Conservation (phyloP, 371 early-diverging fungal species). For the Batkoa obscura region DNA sequence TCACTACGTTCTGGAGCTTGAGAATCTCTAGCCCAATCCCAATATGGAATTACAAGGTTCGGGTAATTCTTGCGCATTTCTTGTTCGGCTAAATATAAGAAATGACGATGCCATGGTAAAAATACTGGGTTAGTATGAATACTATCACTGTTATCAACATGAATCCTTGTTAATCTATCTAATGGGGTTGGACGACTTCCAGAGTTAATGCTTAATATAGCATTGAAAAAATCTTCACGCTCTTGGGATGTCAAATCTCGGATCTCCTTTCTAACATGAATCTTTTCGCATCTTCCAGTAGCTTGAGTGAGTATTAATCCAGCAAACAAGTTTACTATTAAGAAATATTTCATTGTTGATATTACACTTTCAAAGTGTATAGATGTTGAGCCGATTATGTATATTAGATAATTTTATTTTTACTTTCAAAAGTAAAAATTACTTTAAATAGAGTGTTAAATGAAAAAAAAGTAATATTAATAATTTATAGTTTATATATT, state of each 20-base stretch:
- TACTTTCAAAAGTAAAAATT: too few relatives aligned
- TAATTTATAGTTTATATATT: too few relatives aligned
- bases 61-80: slow-evolving; percentile 15
- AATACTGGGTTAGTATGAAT: slow-evolving; percentile 11
- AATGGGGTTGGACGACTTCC: background rate
- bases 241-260: background rate
- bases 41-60: slow-evolving; percentile 24
- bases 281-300: background rate
- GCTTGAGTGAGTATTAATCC: too few relatives aligned
- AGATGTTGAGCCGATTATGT: too few relatives aligned
- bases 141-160: background rate
- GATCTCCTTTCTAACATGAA: slow-evolving; percentile 1
- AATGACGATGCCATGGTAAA: slow-evolving; percentile 23
- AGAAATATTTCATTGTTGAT: too few relatives aligned
- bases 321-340: too few relatives aligned
- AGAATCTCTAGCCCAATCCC: slow-evolving; percentile 15
- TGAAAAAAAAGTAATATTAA: too few relatives aligned
- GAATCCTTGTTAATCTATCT: background rate
- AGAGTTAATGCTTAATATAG: background rate
- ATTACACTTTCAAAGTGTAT: too few relatives aligned
- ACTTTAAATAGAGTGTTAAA: too few relatives aligned
- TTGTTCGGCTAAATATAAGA: slow-evolving; percentile 12
- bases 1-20: slow-evolving; percentile 6
- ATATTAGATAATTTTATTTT: too few relatives aligned
- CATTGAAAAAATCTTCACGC: background rate